Evolutionary conservation across 352 stramenopile species (phyloP), one percentile per base, ranked within the genome.

Genomic region (Pythium rishiriense): DNA sequence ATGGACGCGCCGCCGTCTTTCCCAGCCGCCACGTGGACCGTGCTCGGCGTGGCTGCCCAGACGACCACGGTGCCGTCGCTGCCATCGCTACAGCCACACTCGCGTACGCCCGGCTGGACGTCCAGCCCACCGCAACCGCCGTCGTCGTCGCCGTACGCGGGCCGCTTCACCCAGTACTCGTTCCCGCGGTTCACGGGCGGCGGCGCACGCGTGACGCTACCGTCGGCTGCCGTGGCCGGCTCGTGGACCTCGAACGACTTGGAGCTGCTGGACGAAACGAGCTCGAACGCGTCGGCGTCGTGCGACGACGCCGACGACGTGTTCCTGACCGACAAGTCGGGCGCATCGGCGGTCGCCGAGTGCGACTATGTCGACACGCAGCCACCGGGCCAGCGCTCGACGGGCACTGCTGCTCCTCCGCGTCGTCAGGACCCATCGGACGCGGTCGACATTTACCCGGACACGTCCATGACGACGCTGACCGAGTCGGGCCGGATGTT

Each of bases 271-370:
- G 45, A 51, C 45, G 45, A 51, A 12, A 48, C 51, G 51, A 46
- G 51, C 51, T 42, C 51, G 51, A 58, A 29, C 51, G 37, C 51
- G n/a, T 58, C 51, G 11, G 29, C 14, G 21, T 31, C 22, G 14
- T 58, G 35, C 15, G 51, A 58, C 33, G 35, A 58, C 35, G 24
- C n/a, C 47, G 47, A 53, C 25, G 47, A 58, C 29, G 37, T 58
- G 31, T 48, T 58, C 22, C 51, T 58, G 33, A 58, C 51, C 31
- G 35, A 46, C 33, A 24, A 42, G 7, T 58, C 51, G 31, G 33
- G 35, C 33, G 37, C 51, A 0, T 58, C 51, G 21, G 19, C 22
- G 21, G n/a, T 48, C 19, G 37, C 51, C 35, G 37, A 47, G 19
- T 58, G 35, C 29, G 51, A 58, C 51, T 58, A 58, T 22, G 24